Evolutionary conservation across 108 stramenopile species (phyloP), one percentile per base, ranked within the genome.

Genomic region (Skeletonema marinoi): DNA sequence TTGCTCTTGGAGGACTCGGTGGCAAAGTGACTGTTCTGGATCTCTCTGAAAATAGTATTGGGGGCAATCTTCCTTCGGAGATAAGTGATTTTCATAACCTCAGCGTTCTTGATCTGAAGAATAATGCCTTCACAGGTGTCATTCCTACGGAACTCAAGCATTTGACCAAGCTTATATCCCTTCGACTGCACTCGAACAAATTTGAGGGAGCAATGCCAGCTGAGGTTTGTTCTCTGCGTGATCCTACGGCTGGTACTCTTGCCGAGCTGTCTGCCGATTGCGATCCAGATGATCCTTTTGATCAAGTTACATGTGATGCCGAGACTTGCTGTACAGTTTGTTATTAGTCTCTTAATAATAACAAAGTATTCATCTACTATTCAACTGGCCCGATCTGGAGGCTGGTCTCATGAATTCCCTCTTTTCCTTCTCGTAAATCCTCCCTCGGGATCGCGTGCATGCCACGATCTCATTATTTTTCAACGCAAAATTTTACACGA

Each of bases 111-210:
- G 76, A 81, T 54, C 54, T 81, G 12, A 63, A 62, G 60, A 35
- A n/a, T 14, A 81, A 81, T 66, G 60, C 61, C 13, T 74, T 91
- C 70, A 65, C 56, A 12, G 93, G 93, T 13, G 35, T 68, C 8
- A 70, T 93, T 36, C 93, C 93, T 4, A 74, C 74, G 13, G 85
- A 89, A 66, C 54, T 93, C 32, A 88, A 88, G n/a, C 42, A 65
- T 4, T 19, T 89, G n/a, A 60, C 85, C 29, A 71, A 78, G 29
- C 60, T 90, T 19, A 76, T 54, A 66, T 68, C 75, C 17, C 67
- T 90, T n/a, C 75, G 81, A 44, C 54, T 90, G 9, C 74, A 77
- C 19, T 73, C 77, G 1, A 85, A 85, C 46, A 68, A 71, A 30
- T 83, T 90, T n/a, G 76, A 69, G 32, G 88, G 88, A 29, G 65